Percentiles rank a stretch among this genome's conserved stretches.
These are phyloP conservation scores for Colletotrichum cuscutae DNA, from an alignment of 2,329 filamentous ascomycete genomes.

Conservation along the genomic window DNA sequence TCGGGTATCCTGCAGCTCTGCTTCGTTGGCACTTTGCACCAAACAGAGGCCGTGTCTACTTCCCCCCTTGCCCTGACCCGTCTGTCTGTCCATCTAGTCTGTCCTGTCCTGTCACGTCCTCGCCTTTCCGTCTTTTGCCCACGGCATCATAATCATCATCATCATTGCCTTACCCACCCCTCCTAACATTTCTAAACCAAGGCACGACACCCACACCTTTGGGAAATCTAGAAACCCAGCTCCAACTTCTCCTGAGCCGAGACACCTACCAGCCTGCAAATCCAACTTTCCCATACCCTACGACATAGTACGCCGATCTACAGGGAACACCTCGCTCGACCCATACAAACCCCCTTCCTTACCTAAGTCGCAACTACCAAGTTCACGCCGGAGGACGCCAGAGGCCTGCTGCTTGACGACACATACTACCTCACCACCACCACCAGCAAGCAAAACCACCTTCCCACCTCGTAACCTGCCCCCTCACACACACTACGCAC, in stretches of 20 bases:
- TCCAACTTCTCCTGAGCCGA: not conserved
- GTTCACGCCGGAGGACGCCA: constrained; percentile 3
- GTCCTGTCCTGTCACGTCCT: not conserved
- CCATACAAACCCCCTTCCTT: constrained; percentile 14
- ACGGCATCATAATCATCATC: constrained; percentile 30
- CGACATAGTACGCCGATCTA: constrained; percentile 31
- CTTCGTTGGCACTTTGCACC: constrained; percentile 11
- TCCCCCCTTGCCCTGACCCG: not conserved
- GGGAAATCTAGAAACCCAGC: not conserved
- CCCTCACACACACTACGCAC: not conserved
- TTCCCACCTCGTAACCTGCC: not conserved
- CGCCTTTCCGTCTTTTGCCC: not conserved
- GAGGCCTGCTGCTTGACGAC: constrained; percentile 6
- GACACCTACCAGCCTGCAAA: not conserved
- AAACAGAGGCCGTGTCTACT: constrained; percentile 2
- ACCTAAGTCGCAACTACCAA: constrained; percentile 10
- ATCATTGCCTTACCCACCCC: constrained; percentile 21
- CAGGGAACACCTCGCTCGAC: constrained; percentile 17
- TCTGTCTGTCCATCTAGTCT: not conserved
- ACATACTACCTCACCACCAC: not conserved
- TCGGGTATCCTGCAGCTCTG: constrained; percentile 3
- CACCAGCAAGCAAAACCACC: not conserved
- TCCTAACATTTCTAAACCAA: constrained; percentile 30
- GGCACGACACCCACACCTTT: constrained; percentile 25
- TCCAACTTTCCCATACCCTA: constrained; percentile 3